Base-by-base conservation (phyloP, 1,139 yeast genomes). In the Nakaseomyces sp. region DNA sequence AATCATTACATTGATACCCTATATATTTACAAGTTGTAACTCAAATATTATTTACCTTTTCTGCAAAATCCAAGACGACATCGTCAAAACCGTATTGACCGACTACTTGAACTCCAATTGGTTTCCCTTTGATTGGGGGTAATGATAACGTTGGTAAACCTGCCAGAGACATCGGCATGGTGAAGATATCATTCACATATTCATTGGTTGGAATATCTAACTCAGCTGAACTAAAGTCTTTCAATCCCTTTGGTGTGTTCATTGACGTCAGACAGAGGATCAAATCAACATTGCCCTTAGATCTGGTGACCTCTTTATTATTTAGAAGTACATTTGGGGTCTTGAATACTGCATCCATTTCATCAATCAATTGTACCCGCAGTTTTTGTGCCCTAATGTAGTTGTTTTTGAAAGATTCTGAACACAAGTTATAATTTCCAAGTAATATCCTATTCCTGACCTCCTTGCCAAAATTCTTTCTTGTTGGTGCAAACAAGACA, bases 121-220 rank as follows among this genome's bases (percentile, higher is more conserved):
- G 75, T 10, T 60, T 51, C 2, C 64, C 61, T 2, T 60, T 56
- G 6, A 53, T 50, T 10, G 58, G 53, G 0, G 98, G 98, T 1
- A 89, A 66, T 0, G 83, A 74, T 9, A 89, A 72, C 0, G 95
- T 76, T 0, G 99, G 99, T 3, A 91, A 65, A 0, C 97, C 98
- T 0, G 95, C 94, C 49, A 93, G 66, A 1, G 95, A 88, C 37
- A 93, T 84, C 0, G 98, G 96, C 3, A 89, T 83, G 0, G 96
- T 87, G 48, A 88, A 71, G 1, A 85, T 77, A 60, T 93, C 98
- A 60, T 87, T 85, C 41, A 81, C 70, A 55, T 84, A 88, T 15
- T 81, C 73, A 42, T 76, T 77, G 6, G 84, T 71, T 5, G 85
- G 71, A 43, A 73, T 68, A n/a, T 65, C 60, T 3, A 56, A 47